Base-by-base conservation (phyloP, 805 yeast species). In the Yamadazyma takamatsuzukensis region DNA sequence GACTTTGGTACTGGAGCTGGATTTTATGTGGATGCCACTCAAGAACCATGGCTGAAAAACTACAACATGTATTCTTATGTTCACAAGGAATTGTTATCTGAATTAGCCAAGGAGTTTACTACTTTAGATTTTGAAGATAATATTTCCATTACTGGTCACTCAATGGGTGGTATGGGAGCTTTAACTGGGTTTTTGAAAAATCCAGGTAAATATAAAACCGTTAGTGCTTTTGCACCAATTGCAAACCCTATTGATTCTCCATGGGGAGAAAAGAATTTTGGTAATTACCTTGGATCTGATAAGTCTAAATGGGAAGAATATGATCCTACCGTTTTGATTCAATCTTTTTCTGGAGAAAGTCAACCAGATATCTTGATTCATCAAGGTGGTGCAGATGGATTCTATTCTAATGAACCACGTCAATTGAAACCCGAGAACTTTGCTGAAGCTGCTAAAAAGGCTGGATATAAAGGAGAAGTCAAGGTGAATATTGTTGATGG, bases 81-180 rank as follows among this genome's bases (percentile, higher is more conserved):
- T 17, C 80, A 78, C 46, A 57, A 72, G 23, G 98, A 90, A 54
- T 68, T 90, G 39, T 80, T 81, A 23, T 59, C 61, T 15, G 60
- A 59, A 18, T 63, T 86, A 44, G 56, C 71, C 10, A 52, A 52
- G 18, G 56, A 61, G 12, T 71, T 56, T 34, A 39, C 62, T 2
- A 56, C 60, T 25, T 63, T 90, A 39, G 87, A 90, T 57, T 78
- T 81, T 41, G 21, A 19, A 19, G 54, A 61, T 24, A 80, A 74
- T 25, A 71, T 79, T 32, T 74, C 90, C 14, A 76, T 90, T 44
- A 78, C 93, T n/a, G 98, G 98, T 27, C 97, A 93, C 58, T 93
- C 98, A 1, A 93, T 93, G 97, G 98, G 98, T 31, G 98, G 98
- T 1, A 86, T 75, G 54, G 98, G 97, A 36, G 95, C 98, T 0